These are phyloP conservation scores for Aspergillus campestris DNA, from an alignment of 495 filamentous ascomycete genomes.

Conservation along the genomic window DNA sequence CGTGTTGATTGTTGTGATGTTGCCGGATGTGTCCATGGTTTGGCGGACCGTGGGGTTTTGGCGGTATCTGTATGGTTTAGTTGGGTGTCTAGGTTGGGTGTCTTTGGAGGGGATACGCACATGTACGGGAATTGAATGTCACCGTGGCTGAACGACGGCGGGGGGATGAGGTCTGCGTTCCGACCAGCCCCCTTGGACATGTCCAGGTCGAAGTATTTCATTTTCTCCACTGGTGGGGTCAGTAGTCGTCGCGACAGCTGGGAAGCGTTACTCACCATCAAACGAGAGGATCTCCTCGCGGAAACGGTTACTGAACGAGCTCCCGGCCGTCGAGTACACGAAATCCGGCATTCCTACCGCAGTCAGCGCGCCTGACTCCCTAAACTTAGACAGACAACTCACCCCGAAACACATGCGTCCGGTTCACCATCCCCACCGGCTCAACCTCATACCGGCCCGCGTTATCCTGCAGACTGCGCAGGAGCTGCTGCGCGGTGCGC, in stretches of 20 bases:
- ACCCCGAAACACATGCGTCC: constrained; percentile 85
- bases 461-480: constrained; percentile 66
- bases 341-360: constrained; percentile 58
- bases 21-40: constrained; percentile 41
- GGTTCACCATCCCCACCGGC: constrained; percentile 60
- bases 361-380: neutral
- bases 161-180: constrained; percentile 67
- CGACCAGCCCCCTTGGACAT: constrained; percentile 49
- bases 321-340: constrained; percentile 55
- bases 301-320: constrained; percentile 57
- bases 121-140: constrained; percentile 58
- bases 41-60: constrained; percentile 52
- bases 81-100: neutral
- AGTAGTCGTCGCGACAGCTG: neutral
- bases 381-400: constrained; percentile 2
- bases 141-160: constrained; percentile 62
- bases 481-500: constrained; percentile 33
- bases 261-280: constrained; percentile 39
- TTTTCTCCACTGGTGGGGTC: constrained; percentile 43
- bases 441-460: constrained; percentile 58
- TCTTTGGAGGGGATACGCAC: constrained; percentile 17
- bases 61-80: constrained; percentile 33
- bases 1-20: constrained; percentile 44
- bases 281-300: constrained; percentile 55
- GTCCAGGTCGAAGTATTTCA: constrained; percentile 67